phyloP scores from a whole-genome alignment of 108 stramenopile genomes.

The Nitzschia putrida region DNA sequence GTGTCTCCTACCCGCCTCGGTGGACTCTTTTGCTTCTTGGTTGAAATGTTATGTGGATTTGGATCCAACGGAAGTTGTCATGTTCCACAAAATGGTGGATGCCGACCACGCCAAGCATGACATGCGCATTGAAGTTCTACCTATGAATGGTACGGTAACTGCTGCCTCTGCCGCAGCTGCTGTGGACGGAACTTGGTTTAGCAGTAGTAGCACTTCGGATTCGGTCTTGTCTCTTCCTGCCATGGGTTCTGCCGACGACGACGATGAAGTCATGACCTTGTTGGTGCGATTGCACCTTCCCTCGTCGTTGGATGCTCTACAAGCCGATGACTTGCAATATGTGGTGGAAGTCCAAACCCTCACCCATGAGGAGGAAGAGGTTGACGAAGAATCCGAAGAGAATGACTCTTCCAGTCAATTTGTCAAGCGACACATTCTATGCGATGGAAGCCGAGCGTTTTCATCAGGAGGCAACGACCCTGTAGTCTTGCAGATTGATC shows the following conservation, averaged over 20 bases:
- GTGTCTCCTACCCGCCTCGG: not conserved
- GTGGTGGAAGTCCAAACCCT: conserved; percentile 38
- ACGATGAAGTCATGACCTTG: not conserved
- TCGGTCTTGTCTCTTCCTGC: not conserved
- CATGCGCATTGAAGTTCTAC: conserved; percentile 36
- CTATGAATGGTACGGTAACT: not conserved
- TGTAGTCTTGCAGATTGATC: conserved; percentile 28
- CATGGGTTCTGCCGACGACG: conserved; percentile 2
- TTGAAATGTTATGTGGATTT: conserved; percentile 53
- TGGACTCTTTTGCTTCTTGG: conserved; percentile 41
- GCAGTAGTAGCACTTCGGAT: not conserved
- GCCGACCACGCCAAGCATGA: conserved; percentile 26
- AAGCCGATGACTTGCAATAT: conserved; percentile 28
- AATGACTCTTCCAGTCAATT: conserved; percentile 26
- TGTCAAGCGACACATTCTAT: conserved; percentile 29
- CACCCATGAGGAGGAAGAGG: not conserved
- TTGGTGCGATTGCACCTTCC: conserved; percentile 38
- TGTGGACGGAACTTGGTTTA: too few relatives aligned
- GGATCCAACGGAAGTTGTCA: conserved; percentile 45
- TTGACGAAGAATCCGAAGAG: conserved; percentile 10
- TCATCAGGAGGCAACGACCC: conserved; percentile 24
- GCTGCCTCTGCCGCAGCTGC: too few relatives aligned
- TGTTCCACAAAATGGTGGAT: conserved; percentile 37
- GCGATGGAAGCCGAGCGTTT: conserved; percentile 45
- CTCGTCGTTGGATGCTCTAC: not conserved